These are phyloP conservation scores for Orbilia oligospora DNA, from an alignment of 2,329 filamentous ascomycete genomes.

Conservation along the genomic window DNA sequence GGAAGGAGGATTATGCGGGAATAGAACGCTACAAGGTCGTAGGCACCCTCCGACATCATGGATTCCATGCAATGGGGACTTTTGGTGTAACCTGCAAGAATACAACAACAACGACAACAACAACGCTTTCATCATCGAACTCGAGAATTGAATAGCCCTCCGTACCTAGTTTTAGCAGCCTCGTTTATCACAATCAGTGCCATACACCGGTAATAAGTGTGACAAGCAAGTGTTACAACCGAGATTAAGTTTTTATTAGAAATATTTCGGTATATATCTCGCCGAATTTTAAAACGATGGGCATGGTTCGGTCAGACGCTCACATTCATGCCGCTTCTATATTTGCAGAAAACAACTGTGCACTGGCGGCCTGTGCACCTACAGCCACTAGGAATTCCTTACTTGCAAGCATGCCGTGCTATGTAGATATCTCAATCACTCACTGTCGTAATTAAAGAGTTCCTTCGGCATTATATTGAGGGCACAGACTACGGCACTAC, in stretches of 20 bases:
- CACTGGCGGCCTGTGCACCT: neutral
- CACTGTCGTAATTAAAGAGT: neutral
- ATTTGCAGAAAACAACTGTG: neutral
- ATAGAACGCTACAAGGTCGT: neutral
- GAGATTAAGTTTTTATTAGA: too few species aligned
- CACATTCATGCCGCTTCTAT: neutral
- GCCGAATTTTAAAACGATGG: too few species aligned
- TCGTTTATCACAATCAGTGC: too few species aligned
- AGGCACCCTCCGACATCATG: neutral
- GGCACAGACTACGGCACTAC: too few species aligned
- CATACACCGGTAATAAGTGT: too few species aligned
- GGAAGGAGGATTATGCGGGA: neutral
- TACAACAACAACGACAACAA: constrained; percentile 11
- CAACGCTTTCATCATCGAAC: constrained; percentile 16
- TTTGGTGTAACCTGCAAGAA: neutral
- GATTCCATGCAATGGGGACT: neutral
- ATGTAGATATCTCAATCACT: neutral
- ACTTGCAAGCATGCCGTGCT: neutral
- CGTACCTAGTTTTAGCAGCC: too few species aligned
- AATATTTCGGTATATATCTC: too few species aligned
- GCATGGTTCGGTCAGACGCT: neutral
- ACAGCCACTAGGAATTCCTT: neutral
- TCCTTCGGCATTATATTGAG: neutral
- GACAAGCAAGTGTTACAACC: too few species aligned
- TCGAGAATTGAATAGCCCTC: too few species aligned